A percentile compares a stretch with the other conserved stretches of the same genome.
Conservation (phyloP, 2,329 filamentous ascomycete species). For the Gnomoniopsis sp. region DNA sequence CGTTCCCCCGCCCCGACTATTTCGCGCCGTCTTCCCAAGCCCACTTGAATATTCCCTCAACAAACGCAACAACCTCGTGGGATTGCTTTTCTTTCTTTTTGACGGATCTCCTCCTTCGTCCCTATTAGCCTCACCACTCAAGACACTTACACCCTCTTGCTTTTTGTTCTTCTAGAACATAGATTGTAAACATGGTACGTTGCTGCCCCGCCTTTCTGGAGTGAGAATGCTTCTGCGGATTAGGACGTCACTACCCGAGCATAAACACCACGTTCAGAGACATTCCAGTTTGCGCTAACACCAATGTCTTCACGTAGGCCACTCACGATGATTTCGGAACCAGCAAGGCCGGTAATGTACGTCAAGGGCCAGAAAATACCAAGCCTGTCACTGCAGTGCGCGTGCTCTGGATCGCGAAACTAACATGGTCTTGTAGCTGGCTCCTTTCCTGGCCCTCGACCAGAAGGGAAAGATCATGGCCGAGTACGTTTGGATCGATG, state of each 20-base stretch:
- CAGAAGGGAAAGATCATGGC: conserved; percentile 88
- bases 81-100: neutral
- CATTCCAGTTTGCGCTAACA: conserved; percentile 1
- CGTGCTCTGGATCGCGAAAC: conserved; percentile 4
- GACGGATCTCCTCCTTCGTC: neutral
- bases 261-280: neutral
- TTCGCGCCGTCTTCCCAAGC: neutral
- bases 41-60: neutral
- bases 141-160: neutral
- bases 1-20: neutral
- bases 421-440: conserved; percentile 55
- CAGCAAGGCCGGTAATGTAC: neutral
- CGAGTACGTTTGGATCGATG: conserved; percentile 96
- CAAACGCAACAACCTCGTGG: neutral
- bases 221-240: neutral
- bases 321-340: conserved; percentile 6
- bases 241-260: neutral
- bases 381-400: neutral
- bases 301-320: neutral
- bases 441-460: conserved; percentile 87
- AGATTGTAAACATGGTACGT: conserved; percentile 3
- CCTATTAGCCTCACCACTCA: neutral
- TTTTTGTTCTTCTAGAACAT: neutral
- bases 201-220: neutral
- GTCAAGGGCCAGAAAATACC: neutral